These are phyloP conservation scores for Entophlyctis helioformis DNA, from an alignment of 192 early-diverging fungal genomes.

Conservation along the genomic window DNA sequence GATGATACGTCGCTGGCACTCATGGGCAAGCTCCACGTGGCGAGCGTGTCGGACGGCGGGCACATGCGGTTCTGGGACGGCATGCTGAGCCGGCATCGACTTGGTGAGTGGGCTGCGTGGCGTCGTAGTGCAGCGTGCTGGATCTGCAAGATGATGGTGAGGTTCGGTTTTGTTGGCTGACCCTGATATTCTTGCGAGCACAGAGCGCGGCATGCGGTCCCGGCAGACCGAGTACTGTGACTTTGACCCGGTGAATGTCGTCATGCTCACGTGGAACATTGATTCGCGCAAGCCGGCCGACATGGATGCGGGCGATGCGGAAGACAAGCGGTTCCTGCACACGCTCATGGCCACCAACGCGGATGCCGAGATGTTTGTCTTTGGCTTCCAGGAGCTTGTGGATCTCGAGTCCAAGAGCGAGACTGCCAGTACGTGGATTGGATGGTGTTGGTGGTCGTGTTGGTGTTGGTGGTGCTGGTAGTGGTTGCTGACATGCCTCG, in stretches of 20 bases:
- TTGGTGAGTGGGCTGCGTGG: slow-evolving; percentile 44
- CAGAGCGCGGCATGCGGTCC: slow-evolving; percentile 48
- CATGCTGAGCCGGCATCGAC: slow-evolving; percentile 52
- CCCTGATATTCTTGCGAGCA: not conserved
- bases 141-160: not conserved
- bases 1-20: slow-evolving; percentile 45
- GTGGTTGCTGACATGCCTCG: slow-evolving; percentile 27
- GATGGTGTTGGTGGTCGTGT: slow-evolving; percentile 13
- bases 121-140: too few relatives aligned
- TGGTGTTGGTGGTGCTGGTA: too few relatives aligned
- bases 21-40: slow-evolving; percentile 38
- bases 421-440: slow-evolving; percentile 50
- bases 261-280: slow-evolving; percentile 90
- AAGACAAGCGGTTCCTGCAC: slow-evolving; percentile 28
- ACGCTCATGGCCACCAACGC: slow-evolving; percentile 31
- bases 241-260: slow-evolving; percentile 52
- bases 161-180: slow-evolving; percentile 1
- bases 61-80: slow-evolving; percentile 68
- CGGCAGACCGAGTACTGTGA: slow-evolving; percentile 49
- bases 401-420: slow-evolving; percentile 68
- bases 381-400: slow-evolving; percentile 81
- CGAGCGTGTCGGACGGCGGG: slow-evolving; percentile 49
- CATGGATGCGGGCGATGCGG: slow-evolving; percentile 44
- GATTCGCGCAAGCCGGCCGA: slow-evolving; percentile 78
- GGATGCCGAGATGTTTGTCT: slow-evolving; percentile 64